Evolutionary conservation across 148 eudicot genomes (phyloP), one percentile per base, ranked within the genome.

Genomic region (Chenopodium album): DNA sequence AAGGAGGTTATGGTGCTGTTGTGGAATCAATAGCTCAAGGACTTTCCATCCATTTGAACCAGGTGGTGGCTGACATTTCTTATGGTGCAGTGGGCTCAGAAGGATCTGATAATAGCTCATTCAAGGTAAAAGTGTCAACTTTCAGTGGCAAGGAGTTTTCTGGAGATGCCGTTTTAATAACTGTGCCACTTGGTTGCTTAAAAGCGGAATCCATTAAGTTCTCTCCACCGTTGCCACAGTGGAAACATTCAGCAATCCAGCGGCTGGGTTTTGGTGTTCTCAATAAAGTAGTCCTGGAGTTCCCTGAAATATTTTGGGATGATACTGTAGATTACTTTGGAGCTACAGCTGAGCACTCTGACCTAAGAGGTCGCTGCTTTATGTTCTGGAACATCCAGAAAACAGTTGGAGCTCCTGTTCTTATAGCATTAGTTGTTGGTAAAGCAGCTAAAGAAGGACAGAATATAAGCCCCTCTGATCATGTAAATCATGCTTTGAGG

Each of bases 351-450:
- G 97, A 94, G 80, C 85, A 89, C 62, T 89, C 92, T 60, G 89
- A 90, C 73, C 81, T 82, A 75, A 88, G 99, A 79, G 99, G 99
- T 60, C 86, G 85, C 65, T 97, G 99, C 89, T 97, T 97, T 86
- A 97, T 94, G 99, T 97, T 97, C 79, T 97, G 99, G 98, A 97
- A 97, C 88, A 90, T 97, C 52, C 92, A 89, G 86, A 97, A 97
- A 86, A 97, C 98, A 66, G 95, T 90, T 32, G 98, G 94, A 44
- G 98, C 98, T 69, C 98, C 98, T 82, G 97, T 97, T 82, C 94
- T 97, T 48, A 94, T 97, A 84, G 99, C 99, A 41, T 86, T 97
- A 82, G 89, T 97, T 80, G 99, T 97, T 77, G 99, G 99, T 84
- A 94, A 93, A 88, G 99, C 99, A 78, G 99, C 99, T 82, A 78